Conservation (phyloP, 164 flowering plant species). For the Stephania yunnanensis region DNA sequence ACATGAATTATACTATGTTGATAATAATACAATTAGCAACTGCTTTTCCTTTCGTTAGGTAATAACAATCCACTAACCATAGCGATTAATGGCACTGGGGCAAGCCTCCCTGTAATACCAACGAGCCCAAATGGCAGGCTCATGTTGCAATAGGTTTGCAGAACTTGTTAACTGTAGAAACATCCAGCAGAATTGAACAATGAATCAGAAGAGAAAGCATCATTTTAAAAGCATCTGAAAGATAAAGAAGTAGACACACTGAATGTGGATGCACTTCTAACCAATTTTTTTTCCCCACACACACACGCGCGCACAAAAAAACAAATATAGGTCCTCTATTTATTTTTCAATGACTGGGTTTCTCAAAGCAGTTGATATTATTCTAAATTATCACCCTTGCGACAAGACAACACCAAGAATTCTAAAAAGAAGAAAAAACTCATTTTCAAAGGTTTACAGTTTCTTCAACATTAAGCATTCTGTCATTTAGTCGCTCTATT, state of each 20-base stretch:
- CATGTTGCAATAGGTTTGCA: conserved; percentile 28
- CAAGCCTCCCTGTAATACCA: conserved; percentile 35
- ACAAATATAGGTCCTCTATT: too few relatives aligned
- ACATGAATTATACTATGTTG: background rate
- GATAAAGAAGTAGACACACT: background rate
- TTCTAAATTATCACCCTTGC: too few relatives aligned
- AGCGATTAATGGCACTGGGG: conserved; percentile 20
- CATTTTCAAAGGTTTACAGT: too few relatives aligned
- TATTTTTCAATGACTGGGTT: too few relatives aligned
- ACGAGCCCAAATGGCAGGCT: conserved; percentile 33
- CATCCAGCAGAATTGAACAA: background rate
- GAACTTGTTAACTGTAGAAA: conserved; percentile 40
- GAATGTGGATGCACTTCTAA: background rate
- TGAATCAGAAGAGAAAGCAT: background rate
- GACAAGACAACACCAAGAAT: too few relatives aligned
- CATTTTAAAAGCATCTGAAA: background rate
- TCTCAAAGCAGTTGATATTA: too few relatives aligned
- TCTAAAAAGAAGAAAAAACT: too few relatives aligned
- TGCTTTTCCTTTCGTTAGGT: background rate
- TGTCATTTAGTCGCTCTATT: too few relatives aligned
- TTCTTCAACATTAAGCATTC: background rate
- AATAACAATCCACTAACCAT: conserved; percentile 31
- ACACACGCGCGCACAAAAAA: too few relatives aligned
- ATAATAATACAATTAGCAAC: background rate
- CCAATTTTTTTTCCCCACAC: too few relatives aligned